These are phyloP conservation scores for Dryas drummondii DNA, from an alignment of 306 rosid genomes.

Conservation along the genomic window DNA sequence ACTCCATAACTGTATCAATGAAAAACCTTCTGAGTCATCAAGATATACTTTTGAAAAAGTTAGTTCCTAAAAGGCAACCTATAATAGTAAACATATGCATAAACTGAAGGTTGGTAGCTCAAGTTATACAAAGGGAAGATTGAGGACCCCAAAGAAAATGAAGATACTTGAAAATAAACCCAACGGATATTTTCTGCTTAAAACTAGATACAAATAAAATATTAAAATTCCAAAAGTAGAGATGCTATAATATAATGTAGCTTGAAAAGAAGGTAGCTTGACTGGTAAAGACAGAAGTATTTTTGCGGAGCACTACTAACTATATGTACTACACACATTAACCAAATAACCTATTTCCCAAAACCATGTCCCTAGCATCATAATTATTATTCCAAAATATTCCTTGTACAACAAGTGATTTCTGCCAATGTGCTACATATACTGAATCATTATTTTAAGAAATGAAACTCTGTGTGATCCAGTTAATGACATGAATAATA, in stretches of 20 bases:
- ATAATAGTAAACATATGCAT: background rate
- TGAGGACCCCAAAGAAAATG: no score
- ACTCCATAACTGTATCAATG: slow-evolving; percentile 58
- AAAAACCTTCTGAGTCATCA: background rate
- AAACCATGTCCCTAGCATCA: background rate
- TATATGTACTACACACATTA: background rate
- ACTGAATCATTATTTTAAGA: background rate
- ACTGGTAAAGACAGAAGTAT: background rate
- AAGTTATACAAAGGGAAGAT: background rate
- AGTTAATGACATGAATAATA: background rate
- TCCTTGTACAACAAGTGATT: background rate
- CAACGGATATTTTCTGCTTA: background rate
- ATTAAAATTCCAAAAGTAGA: background rate
- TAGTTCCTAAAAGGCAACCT: background rate
- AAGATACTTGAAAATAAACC: background rate
- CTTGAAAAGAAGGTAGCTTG: background rate
- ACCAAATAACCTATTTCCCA: background rate
- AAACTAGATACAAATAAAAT: background rate
- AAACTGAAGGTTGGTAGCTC: background rate
- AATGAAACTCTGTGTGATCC: background rate
- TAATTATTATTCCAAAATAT: background rate
- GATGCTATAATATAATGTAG: background rate
- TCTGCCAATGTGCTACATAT: background rate
- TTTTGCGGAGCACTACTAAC: background rate
- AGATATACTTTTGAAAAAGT: background rate